Conservation (phyloP, 1,284 basidiomycete genomes). For the Naganishia cerealis region DNA sequence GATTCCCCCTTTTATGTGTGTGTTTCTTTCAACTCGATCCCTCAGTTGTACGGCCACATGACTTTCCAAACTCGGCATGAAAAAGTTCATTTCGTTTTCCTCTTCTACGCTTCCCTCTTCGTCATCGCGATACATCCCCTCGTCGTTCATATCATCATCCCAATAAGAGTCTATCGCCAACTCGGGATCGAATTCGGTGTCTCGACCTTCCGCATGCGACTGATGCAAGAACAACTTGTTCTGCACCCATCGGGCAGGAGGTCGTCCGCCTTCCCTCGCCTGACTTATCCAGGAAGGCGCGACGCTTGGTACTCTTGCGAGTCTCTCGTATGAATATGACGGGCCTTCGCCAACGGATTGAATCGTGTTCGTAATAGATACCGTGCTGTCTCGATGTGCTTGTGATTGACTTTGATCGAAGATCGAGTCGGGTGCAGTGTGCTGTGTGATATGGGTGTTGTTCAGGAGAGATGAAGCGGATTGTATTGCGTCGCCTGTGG, state of each 20-base stretch:
- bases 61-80: slow-evolving; percentile 82
- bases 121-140: slow-evolving; percentile 57
- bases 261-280: slow-evolving; percentile 36
- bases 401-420: slow-evolving; percentile 11
- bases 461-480: background rate
- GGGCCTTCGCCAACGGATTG: slow-evolving; percentile 32
- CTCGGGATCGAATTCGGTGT: slow-evolving; percentile 56
- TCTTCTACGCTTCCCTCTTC: slow-evolving; percentile 58
- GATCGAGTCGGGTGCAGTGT: background rate
- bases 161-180: slow-evolving; percentile 35
- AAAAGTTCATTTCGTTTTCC: slow-evolving; percentile 72
- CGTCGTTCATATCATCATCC: slow-evolving; percentile 45
- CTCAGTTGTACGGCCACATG: slow-evolving; percentile 83
- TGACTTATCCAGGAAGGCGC: slow-evolving; percentile 33
- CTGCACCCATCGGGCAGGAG: slow-evolving; percentile 49
- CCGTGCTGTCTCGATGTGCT: slow-evolving; percentile 29
- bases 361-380: slow-evolving; percentile 27
- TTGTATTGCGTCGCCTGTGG: background rate
- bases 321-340: slow-evolving; percentile 22
- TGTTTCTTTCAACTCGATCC: slow-evolving; percentile 78
- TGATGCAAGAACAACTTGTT: slow-evolving; percentile 52
- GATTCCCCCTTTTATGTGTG: slow-evolving; percentile 86
- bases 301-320: slow-evolving; percentile 17
- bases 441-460: background rate
- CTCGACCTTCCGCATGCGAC: slow-evolving; percentile 44